These are phyloP conservation scores for Yamadazyma scolyti DNA, from an alignment of 805 yeast species.

Conservation along the genomic window DNA sequence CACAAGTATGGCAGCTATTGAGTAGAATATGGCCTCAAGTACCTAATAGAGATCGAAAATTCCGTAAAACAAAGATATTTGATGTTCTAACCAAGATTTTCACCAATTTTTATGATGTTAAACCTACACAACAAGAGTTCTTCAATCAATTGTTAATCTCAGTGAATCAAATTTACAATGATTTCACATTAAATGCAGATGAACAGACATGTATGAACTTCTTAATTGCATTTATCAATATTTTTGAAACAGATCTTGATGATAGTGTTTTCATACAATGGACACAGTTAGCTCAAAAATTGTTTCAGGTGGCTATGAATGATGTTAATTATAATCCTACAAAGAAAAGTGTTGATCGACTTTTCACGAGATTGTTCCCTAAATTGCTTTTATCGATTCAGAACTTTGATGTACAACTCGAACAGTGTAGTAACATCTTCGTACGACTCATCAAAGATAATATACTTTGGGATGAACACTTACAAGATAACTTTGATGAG, in stretches of 20 bases:
- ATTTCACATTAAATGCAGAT: conserved; percentile 29
- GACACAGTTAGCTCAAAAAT: conserved; percentile 19
- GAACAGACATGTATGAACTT: conserved; percentile 26
- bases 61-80: conserved; percentile 39
- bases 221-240: conserved; percentile 16
- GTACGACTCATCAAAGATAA: conserved; percentile 5
- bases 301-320: conserved; percentile 21
- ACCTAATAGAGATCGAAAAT: conserved; percentile 32
- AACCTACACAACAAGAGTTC: conserved; percentile 8
- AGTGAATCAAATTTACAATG: conserved; percentile 15
- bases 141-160: conserved; percentile 16
- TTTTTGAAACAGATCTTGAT: conserved; percentile 5
- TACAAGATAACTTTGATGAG: conserved; percentile 26
- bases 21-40: conserved; percentile 33
- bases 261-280: conserved; percentile 13
- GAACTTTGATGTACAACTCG: conserved; percentile 6
- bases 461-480: conserved; percentile 14
- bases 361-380: conserved; percentile 19
- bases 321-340: conserved; percentile 19
- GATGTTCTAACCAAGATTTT: conserved; percentile 23
- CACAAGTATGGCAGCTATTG: conserved; percentile 50
- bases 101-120: conserved; percentile 6
- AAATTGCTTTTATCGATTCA: conserved; percentile 9
- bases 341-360: conserved; percentile 27
- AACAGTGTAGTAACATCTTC: conserved; percentile 4